Base-by-base conservation (phyloP, 495 filamentous ascomycete species). In the Aspergillus heteromorphus region DNA sequence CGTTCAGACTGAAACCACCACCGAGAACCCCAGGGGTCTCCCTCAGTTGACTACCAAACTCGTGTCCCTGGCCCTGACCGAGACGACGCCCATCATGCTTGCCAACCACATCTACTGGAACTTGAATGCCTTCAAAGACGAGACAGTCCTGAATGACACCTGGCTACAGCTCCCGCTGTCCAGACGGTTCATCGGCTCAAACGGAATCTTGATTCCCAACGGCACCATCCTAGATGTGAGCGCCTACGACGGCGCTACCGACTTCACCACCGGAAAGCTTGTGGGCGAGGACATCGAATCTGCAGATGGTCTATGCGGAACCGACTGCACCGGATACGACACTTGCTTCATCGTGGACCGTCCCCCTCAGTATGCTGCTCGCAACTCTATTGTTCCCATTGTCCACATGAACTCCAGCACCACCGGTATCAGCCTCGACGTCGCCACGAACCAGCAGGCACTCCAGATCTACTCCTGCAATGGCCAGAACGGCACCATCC, bases 61-160 rank as follows among this genome's bases (percentile, higher is more conserved):
- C 11, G 71, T 81, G 20, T 74, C 89, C 52, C 80, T 91, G 70
- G 77, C 90, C 51, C 81, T 91, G 66, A 87, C 88, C 69, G 80
- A 91, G 68, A 74, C 83, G 68, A 92, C 84, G 53, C 87, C 87
- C 38, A 89, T 91, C 74, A 91, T 90, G 83, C 87, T 95, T 10
- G 66, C 77, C 50, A 88, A 89, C 60, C 87, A 90, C 73, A 82
- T 87, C 45, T 95, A 95, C 74, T 95, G 89, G 88, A 93, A 95
- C 69, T 74, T 95, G 51, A 89, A 92, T 65, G 90, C 83, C 9
- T 95, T 91, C 66, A 73, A 85, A 63, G 84, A 85, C 2, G 64
- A 77, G 14, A 79, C 73, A 6, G 77, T 83, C 20, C 74, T 95
- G n/a, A 85, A 91, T 60, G 82, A 93, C 67, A 83, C 84, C 40